Evolutionary conservation across 2,329 filamentous ascomycete species (phyloP), one percentile per base, ranked within the genome.

Genomic region (Tricladium varicosporioides): DNA sequence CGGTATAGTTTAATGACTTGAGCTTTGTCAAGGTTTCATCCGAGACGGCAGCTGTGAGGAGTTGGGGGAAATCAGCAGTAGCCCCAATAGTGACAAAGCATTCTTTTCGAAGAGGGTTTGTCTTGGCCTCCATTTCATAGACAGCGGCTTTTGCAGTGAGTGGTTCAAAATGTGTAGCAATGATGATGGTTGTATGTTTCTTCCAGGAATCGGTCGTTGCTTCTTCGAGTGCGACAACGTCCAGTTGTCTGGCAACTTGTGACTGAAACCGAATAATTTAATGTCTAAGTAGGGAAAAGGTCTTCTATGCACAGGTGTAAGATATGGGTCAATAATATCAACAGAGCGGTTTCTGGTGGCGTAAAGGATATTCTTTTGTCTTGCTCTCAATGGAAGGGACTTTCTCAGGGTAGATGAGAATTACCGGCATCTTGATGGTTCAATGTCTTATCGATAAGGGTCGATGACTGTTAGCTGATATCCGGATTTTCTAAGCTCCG

Each of bases 51-150:
- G 87, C 82, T 45, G 80, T 74, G 55, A 96, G 81, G 1, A 99
- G 82, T 5, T 79, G 73, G 52, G 81, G 78, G 73, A 99, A 99
- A 16, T 88, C 83, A 14, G 92, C 92, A 0, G 93, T 99, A 5
- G 94, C 93, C 56, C 94, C 94, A 31, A 96, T 88, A 0, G 94
- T 97, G 54, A 97, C 87, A 63, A 99, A 89, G 70, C 90, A 94
- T 53, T 67, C 64, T 52, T 63, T 62, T 22, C 27, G 51, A 27
- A 54, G 31, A 16, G 22, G 36, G 43, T 50, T 42, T 27, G 36
- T 11, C 10, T 8, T n/a, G 5, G 18, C 11, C n/a, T 22, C 50
- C 40, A 18, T 51, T 13, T 43, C 43, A 46, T 46, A 11, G 3
- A n/a, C 43, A 46, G 36, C 36, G n/a, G 11, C 36, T 13, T n/a